Base-by-base conservation (phyloP, 176 grass and related monocot genomes). In the Juncus effusus region DNA sequence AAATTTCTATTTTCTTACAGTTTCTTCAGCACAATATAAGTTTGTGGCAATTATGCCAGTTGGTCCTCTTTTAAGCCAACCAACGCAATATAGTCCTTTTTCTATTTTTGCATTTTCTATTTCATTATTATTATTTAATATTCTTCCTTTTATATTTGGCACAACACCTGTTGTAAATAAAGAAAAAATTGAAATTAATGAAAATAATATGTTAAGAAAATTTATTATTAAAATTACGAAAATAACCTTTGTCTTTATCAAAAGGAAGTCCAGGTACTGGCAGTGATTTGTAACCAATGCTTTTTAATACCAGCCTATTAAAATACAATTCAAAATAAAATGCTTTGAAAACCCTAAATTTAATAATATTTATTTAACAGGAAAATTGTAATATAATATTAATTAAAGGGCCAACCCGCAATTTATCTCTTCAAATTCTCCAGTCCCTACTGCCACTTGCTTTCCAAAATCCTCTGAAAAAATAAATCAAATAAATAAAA, bases 41-140 rank as follows among this genome's bases (percentile, higher is more conserved):
- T 91, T 91, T 75, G 88, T 96, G 14, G 64, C 93, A 63, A 91
- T 73, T 60, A 97, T 91, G 38, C 93, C 88, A 36, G 93, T 97
- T 52, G 88, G 85, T 58, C 88, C 88, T 81, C 93, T 97, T 82
- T 97, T 97, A 74, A 97, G 85, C 93, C 93, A 97, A 63, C 93
- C 93, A 70, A 86, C 82, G 10, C 88, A 87, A 36, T 91, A 96
- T 51, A 97, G 37, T 13, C 93, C 85, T 62, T 64, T 60, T 64
- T 96, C 88, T 7, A 82, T 76, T 11, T 15, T 81, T 37, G 77
- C 68, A 67, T 41, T 61, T 39, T 87, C 77, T 59, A 40, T 60
- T 49, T 79, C 64, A 44, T 79, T 16, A 39, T 38, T 7, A 12
- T 62, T 61, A 51, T 64, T 84, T 38, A 96, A 64, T 51, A 96